Conservation (phyloP, 345 rosid species). For the Gossypium raimondii region DNA sequence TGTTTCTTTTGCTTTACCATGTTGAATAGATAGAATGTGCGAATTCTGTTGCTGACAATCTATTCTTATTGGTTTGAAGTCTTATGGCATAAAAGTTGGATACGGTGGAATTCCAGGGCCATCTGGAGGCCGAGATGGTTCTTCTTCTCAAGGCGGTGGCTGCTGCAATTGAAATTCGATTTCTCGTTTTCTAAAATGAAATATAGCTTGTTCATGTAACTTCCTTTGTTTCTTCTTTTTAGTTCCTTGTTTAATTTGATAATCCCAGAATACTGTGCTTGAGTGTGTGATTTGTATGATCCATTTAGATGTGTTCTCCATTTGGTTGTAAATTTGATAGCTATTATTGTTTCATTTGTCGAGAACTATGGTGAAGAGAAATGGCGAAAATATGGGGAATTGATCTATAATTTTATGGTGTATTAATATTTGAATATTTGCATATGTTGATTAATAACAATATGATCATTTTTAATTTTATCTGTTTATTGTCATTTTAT, state of each 20-base stretch:
- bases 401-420: neutral
- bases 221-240: neutral
- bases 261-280: neutral
- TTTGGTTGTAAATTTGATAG: constrained; percentile 15
- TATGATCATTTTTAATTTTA: too few species aligned
- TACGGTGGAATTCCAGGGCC: constrained; percentile 96
- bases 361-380: neutral
- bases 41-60: constrained; percentile 15
- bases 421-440: neutral
- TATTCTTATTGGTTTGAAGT: constrained; percentile 34
- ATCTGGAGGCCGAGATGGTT: constrained; percentile 83
- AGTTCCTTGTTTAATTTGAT: constrained; percentile 8
- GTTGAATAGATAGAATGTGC: neutral
- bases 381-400: constrained; percentile 1
- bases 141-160: constrained; percentile 76
- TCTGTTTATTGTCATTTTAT: too few species aligned
- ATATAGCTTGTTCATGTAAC: neutral
- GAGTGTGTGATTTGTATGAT: constrained; percentile 8
- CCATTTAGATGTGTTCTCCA: neutral
- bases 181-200: neutral
- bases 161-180: constrained; percentile 63
- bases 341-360: neutral
- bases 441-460: too few species aligned
- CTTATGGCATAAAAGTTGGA: constrained; percentile 95
- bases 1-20: neutral